These are phyloP conservation scores for Marsdenia floribunda DNA, from an alignment of 257 asterid species.

Conservation along the genomic window DNA sequence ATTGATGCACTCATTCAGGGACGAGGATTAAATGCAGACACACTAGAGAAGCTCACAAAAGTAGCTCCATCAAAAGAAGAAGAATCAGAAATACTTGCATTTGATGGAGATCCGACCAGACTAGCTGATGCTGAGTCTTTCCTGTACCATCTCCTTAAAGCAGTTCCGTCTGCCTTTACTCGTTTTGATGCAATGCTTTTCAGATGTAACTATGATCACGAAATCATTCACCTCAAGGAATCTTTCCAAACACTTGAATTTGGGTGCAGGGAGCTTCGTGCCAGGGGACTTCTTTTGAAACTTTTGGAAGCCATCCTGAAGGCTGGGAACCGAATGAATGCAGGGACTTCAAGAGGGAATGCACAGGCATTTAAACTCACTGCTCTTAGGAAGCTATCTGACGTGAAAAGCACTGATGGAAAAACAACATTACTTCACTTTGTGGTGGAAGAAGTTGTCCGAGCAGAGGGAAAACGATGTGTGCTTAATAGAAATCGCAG, in stretches of 20 bases:
- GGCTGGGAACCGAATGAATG: slow-evolving; percentile 83
- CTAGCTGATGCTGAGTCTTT: slow-evolving; percentile 90
- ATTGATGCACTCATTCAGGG: slow-evolving; percentile 61
- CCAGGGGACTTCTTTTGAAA: slow-evolving; percentile 74
- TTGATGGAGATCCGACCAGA: slow-evolving; percentile 63
- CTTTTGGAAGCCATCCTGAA: slow-evolving; percentile 87
- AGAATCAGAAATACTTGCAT: slow-evolving; percentile 47
- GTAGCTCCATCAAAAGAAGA: slow-evolving; percentile 74
- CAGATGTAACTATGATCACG: slow-evolving; percentile 45
- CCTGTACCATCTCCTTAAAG: slow-evolving; percentile 73
- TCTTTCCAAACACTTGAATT: slow-evolving; percentile 47
- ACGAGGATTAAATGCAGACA: slow-evolving; percentile 50
- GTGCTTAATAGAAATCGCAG: slow-evolving; percentile 44
- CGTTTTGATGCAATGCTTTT: slow-evolving; percentile 77
- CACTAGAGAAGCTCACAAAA: slow-evolving; percentile 60
- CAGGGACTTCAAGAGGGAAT: slow-evolving; percentile 81
- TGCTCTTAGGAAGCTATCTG: slow-evolving; percentile 70
- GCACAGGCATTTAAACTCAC: slow-evolving; percentile 85
- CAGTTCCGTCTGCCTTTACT: slow-evolving; percentile 71
- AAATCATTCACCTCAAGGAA: slow-evolving; percentile 43
- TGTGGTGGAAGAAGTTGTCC: slow-evolving; percentile 82
- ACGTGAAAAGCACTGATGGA: slow-evolving; percentile 84
- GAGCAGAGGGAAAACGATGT: slow-evolving; percentile 89
- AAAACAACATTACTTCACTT: slow-evolving; percentile 80
- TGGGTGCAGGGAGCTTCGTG: slow-evolving; percentile 71